phyloP scores from a whole-genome alignment of 371 early-diverging fungal species.

The Entomophthora muscae region DNA sequence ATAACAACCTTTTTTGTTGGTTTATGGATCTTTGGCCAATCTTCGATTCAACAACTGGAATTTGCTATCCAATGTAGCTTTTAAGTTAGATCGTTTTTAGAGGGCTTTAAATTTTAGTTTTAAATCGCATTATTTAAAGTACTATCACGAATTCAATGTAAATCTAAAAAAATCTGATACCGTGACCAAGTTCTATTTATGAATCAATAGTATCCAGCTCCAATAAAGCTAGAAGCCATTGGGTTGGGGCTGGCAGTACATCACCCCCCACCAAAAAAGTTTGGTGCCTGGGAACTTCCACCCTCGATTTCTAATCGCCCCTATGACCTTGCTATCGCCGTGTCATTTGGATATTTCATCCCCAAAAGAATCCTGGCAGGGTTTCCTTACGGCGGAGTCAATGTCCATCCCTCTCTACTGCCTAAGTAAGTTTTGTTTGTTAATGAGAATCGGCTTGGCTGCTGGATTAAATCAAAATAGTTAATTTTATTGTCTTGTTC shows the following conservation, averaged over 20 bases:
- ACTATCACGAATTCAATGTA: no score
- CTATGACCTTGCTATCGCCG: conserved; percentile 70
- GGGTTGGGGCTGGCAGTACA: conserved; percentile 14
- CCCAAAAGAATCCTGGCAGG: conserved; percentile 42
- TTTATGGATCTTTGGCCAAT: neutral
- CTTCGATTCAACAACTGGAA: no score
- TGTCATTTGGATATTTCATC: conserved; percentile 84
- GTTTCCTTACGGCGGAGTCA: conserved; percentile 56
- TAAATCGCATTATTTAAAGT: no score
- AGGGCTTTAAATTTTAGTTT: neutral
- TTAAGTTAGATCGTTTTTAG: neutral
- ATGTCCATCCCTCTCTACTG: conserved; percentile 77
- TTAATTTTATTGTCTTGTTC: no score
- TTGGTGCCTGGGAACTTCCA: conserved; percentile 23
- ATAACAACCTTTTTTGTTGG: neutral
- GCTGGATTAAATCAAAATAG: no score
- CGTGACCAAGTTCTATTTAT: conserved; percentile 2
- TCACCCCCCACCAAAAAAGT: conserved; percentile 22
- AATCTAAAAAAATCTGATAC: no score
- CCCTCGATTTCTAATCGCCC: neutral
- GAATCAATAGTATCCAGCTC: conserved; percentile 13
- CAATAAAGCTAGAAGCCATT: conserved; percentile 17
- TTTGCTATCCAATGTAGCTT: no score
- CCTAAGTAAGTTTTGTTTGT: conserved; percentile 55
- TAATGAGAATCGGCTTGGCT: no score